Evolutionary conservation across 1,284 basidiomycete genomes (phyloP).

Genomic region (Puccinia polysora): DNA sequence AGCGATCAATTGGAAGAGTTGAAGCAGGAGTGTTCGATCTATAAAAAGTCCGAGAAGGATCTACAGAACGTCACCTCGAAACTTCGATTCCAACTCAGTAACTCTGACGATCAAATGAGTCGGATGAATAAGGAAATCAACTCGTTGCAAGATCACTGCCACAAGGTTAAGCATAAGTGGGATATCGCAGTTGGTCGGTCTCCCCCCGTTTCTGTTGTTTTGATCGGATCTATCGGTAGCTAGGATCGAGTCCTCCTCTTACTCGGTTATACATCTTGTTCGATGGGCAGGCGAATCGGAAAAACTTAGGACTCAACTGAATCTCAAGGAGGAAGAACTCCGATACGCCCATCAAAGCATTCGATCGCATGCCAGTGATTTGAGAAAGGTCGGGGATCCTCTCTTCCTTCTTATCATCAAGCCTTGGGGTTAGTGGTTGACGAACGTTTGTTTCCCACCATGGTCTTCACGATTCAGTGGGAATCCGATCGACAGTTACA

Average conservation of each 20-base stretch:
- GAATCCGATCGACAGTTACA: conserved; percentile 7
- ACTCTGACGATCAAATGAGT: conserved; percentile 27
- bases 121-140: background rate
- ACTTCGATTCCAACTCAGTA: conserved; percentile 19
- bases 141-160: conserved; percentile 6
- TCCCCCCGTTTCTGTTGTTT: too few relatives aligned
- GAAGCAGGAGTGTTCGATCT: conserved; percentile 11
- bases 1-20: conserved; percentile 29
- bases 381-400: conserved; percentile 7
- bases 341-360: conserved; percentile 4
- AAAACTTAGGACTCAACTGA: conserved; percentile 20
- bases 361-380: conserved; percentile 12
- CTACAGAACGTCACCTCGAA: background rate
- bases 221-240: too few relatives aligned
- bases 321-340: conserved; percentile 36
- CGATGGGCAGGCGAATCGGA: conserved; percentile 42
- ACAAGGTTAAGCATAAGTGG: conserved; percentile 27
- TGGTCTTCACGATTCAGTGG: conserved; percentile 4
- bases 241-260: too few relatives aligned
- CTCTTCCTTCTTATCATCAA: background rate
- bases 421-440: background rate
- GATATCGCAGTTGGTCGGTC: conserved; percentile 25
- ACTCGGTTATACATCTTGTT: too few relatives aligned
- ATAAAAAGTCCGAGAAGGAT: conserved; percentile 36
- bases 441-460: background rate